Base-by-base conservation (phyloP, 495 filamentous ascomycete species). In the Neurospora pannonica region DNA sequence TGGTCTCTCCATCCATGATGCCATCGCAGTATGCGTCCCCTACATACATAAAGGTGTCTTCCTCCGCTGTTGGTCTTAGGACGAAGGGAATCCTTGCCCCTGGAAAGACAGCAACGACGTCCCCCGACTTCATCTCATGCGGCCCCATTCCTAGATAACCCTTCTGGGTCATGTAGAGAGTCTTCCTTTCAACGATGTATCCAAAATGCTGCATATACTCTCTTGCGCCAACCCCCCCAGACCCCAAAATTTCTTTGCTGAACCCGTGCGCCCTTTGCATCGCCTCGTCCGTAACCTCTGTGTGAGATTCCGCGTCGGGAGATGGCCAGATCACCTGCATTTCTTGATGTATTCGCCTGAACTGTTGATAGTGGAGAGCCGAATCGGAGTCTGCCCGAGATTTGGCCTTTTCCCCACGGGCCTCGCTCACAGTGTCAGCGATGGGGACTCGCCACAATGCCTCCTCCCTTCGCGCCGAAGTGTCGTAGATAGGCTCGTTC, bases 1-100 rank as follows among this genome's bases (percentile, higher is more conserved):
- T 38, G 1, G 73, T 70, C 73, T 77, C 76, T 8, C 74, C 72
- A 21, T 77, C 76, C 76, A 77, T 77, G n/a, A 77, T 72, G 1
- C 76, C 76, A 60, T 77, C 69, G 43, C 74, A 75, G 42, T 74
- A 77, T 7, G 74, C 76, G 19, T 77, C 74, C 0, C 76, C 74
- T 0, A 73, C 0, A 19, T 75, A 74, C 0, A 36, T 19, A 17
- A 70, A 74, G 2, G 37, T 70, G 15, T 38, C 8, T 1, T 71
- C 19, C n/a, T 74, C 46, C 1, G 38, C 11, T 34, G 19, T 40
- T 0, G 76, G 71, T 54, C 76, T 21, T 24, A 77, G 1, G 0
- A 75, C 74, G 70, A 75, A 77, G 0, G 76, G 76, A 8, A 75
- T 71, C 0, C 70, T 7, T 0, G 71, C 76, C 0, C 76, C 76